phyloP scores from a whole-genome alignment of 768 basidiomycete species.

The Auricularia sp. region DNA sequence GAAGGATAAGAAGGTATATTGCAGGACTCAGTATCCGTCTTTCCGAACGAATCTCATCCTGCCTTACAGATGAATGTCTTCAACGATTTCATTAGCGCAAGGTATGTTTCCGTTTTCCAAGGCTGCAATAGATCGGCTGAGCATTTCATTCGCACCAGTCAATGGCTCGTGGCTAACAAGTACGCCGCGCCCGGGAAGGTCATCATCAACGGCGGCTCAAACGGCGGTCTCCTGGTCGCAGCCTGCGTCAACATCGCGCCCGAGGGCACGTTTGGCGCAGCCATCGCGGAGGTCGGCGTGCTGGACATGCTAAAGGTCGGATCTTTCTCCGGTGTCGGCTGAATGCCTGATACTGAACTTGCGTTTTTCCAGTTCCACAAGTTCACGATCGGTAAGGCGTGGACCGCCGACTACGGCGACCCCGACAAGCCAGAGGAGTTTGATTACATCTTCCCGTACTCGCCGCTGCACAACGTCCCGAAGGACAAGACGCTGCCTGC shows the following conservation, averaged over 20 bases:
- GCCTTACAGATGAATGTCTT: conserved; percentile 53
- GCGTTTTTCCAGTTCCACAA: conserved; percentile 44
- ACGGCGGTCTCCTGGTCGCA: conserved; percentile 75
- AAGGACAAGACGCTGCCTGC: conserved; percentile 52
- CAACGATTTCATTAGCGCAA: conserved; percentile 74
- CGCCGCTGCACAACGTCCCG: conserved; percentile 73
- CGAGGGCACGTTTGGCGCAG: conserved; percentile 66
- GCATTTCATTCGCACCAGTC: conserved; percentile 24
- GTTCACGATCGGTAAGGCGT: conserved; percentile 72
- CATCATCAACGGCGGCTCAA: conserved; percentile 69
- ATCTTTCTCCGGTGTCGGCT: not conserved
- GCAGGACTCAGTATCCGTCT: too few relatives aligned
- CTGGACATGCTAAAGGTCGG: conserved; percentile 65
- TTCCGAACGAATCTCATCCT: too few relatives aligned
- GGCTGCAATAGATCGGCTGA: not conserved
- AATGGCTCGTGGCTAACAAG: conserved; percentile 64
- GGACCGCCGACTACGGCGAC: conserved; percentile 72
- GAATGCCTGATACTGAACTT: not conserved
- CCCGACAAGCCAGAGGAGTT: conserved; percentile 68
- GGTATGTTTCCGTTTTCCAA: conserved; percentile 33
- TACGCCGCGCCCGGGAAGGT: conserved; percentile 61
- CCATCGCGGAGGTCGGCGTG: conserved; percentile 73
- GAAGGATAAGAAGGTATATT: conserved; percentile 53
- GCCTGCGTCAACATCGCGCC: conserved; percentile 77
- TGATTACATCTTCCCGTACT: conserved; percentile 73